Base-by-base conservation (phyloP, 2,329 filamentous ascomycete genomes). In the Alternaria arborescens region DNA sequence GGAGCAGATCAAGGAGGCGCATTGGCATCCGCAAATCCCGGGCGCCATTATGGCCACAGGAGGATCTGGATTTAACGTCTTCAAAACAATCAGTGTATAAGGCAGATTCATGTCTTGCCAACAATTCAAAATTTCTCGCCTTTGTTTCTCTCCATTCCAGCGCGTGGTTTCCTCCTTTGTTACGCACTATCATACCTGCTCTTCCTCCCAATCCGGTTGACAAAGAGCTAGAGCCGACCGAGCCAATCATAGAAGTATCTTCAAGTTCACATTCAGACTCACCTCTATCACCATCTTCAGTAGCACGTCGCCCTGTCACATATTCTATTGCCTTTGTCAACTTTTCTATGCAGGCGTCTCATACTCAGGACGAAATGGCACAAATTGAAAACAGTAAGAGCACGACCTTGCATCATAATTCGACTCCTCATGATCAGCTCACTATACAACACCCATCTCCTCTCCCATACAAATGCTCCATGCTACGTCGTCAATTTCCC, bases 21-120 rank as follows among this genome's bases (percentile, higher is more conserved):
- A 99, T 82, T 99, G 95, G 94, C 94, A 98, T 82, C 91, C 91
- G 34, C 95, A 99, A 82, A 97, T 98, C 77, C 91, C 93, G 0
- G 95, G 95, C 30, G 89, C 89, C 34, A 82, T 98, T 62, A 89
- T 98, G 81, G 93, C 93, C 2, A 99, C 95, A 0, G 95, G 95
- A 10, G 91, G 93, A 73, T 89, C 89, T 79, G 88, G 89, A 52
- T 97, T 99, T 80, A 86, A 86, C 41, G 75, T 79, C 2, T 79
- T 80, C 75, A 80, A 80, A 66, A 78, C 77, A 1, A 77, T 78
- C 67, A 78, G 74, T 65, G 78, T 79, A n/a, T 79, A 76, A 63
- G 61, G 14, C 55, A 41, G 26, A 16, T 30, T 20, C 36, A 16
- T 14, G 22, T 40, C 14, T 24, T 20, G 14, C 3, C 8, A 26